Evolutionary conservation across 768 basidiomycete genomes (phyloP), one percentile per base, ranked within the genome.

Genomic region (Podaxis rugospora): DNA sequence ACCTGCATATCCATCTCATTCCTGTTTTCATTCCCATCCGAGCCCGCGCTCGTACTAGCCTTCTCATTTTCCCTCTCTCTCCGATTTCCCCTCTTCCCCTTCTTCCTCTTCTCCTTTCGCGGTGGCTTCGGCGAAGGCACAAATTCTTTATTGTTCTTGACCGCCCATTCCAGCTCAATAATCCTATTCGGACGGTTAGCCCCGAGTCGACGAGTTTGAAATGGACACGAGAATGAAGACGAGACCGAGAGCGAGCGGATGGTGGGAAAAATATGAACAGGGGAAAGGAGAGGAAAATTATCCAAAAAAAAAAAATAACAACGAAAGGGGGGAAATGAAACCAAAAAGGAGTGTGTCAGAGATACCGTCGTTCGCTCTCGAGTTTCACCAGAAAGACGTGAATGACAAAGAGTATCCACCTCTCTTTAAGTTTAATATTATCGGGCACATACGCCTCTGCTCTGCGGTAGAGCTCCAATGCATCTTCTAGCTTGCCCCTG

Each of bases 371-470:
- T 54, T 60, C 59, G 28, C 32, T 40, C 40, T 60, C 59, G 32
- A 60, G 51, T 73, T 79, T 79, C 78, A 80, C 80, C 71, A 86
- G 74, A 69, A 86, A 87, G 70, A 87, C 81, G 72, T 85, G 76
- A 70, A 86, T 72, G 72, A 88, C 74, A 72, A 86, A 88, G 78
- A 84, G 80, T 80, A 86, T 86, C 83, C 81, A 93, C 92, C 92
- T 89, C 80, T 90, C 90, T 82, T 87, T 85, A 52, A 94, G 80
- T 71, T 91, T 93, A 73, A 84, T 72, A 68, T 94, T 93, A 61
- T 92, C 88, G n/a, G 92, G 92, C 51, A 92, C 90, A 65, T 92
- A 93, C 4, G 80, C 79, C 70, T 88, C 87, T 18, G 91, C 92
- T 66, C 90, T 89, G 68, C 86, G 85, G 69, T 93, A 94, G 14